A percentile compares a stretch with the other conserved stretches of the same genome.
phyloP scores from a whole-genome alignment of 495 filamentous ascomycete species.

The Amorphotheca resinae region DNA sequence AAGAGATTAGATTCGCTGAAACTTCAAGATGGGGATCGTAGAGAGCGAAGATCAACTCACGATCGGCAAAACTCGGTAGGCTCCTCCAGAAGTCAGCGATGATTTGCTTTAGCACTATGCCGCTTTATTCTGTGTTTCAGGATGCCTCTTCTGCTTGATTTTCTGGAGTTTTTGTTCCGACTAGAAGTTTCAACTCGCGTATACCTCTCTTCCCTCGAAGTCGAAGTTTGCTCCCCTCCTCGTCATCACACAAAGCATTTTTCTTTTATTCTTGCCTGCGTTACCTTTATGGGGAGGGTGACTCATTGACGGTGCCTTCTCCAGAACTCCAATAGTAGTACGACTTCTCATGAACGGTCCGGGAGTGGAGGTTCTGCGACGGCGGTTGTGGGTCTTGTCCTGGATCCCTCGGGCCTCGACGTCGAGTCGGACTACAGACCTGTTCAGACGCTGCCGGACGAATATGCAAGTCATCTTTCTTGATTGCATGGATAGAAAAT shows the following conservation, averaged over 20 bases:
- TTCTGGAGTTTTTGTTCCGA: conserved; percentile 14
- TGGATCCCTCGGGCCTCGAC: conserved; percentile 4
- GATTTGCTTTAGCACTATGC: conserved; percentile 18
- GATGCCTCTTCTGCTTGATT: conserved; percentile 6
- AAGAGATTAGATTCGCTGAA: conserved; percentile 74
- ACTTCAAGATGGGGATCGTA: conserved; percentile 39
- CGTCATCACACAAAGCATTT: not conserved
- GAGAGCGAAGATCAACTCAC: conserved; percentile 21
- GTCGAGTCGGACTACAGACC: conserved; percentile 3
- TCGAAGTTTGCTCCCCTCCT: too few species aligned
- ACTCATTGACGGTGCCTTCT: conserved; percentile 12
- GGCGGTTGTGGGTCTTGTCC: conserved; percentile 4
- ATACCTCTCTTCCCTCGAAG: conserved; percentile 4
- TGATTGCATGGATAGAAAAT: conserved; percentile 3
- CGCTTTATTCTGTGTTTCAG: conserved; percentile 18
- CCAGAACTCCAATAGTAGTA: conserved; percentile 11
- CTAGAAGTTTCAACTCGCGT: conserved; percentile 18
- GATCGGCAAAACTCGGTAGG: conserved; percentile 36
- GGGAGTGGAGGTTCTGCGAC: conserved; percentile 9
- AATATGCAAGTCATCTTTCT: conserved; percentile 19
- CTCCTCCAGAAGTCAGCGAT: conserved; percentile 25
- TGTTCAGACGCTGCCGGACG: conserved; percentile 10
- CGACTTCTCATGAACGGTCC: conserved; percentile 7
- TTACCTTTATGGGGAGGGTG: not conserved
- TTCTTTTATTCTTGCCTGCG: conserved; percentile 7